Evolutionary conservation across 2,329 filamentous ascomycete species (phyloP), one percentile per base, ranked within the genome.

Genomic region (Westerdykella sp.): DNA sequence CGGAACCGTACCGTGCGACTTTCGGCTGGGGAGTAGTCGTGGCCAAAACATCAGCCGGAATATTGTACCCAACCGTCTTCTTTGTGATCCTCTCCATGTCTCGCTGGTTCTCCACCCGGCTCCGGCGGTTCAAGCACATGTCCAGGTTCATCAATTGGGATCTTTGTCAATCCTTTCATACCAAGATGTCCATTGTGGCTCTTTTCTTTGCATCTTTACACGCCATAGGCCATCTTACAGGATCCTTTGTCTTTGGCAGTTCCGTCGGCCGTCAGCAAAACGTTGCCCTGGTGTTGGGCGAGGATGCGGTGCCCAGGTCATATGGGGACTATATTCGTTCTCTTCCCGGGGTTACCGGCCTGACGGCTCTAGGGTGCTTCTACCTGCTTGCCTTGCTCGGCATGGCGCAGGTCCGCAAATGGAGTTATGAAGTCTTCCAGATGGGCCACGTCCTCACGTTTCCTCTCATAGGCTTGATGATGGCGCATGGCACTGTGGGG

Each of bases 11-110:
- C 44, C 70, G 71, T 13, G 69, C 67, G 12, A 76, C 72, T 0
- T 73, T 79, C 14, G 77, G 76, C 11, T 78, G 76, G 74, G 77
- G 77, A 5, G 70, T 77, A 6, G 73, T 77, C 4, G 54, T 80
- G 39, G 73, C 77, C 3, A 80, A 80, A 58, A 72, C 73, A 0
- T 73, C 66, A 35, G 76, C 77, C 9, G 78, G 78, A 3, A 71
- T 73, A 0, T 52, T 80, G 1, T 80, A 79, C 39, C 76, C 76
- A 14, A 79, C 76, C 1, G 70, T 80, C 43, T 79, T 79, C 62
- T 79, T 80, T 50, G 65, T 80, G 44, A 67, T 80, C 6, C 61
- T 80, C 5, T 78, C 74, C 52, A 80, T 80, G 77, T 78, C 74
- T 12, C 65, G 77, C 22, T 78, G 76, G 61, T 69, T 78, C 15